These are phyloP conservation scores for Crithidia bombi DNA, from an alignment of 208 protist genomes.

Conservation along the genomic window DNA sequence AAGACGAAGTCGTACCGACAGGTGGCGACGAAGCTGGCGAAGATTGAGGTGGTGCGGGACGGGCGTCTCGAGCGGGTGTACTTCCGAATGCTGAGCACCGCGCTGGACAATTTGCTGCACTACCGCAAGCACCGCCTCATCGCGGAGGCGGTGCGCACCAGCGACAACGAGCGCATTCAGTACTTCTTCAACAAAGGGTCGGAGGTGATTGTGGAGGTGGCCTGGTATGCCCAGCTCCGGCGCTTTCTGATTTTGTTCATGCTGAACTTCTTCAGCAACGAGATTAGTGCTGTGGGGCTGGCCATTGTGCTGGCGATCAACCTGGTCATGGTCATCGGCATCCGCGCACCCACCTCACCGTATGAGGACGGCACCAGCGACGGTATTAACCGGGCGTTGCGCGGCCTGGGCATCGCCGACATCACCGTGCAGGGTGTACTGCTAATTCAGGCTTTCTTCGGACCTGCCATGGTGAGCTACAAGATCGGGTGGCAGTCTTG, in stretches of 20 bases:
- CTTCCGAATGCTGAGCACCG: slow-evolving; percentile 57
- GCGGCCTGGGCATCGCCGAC: slow-evolving; percentile 39
- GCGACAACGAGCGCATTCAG: slow-evolving; percentile 64
- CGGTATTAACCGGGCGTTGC: slow-evolving; percentile 31
- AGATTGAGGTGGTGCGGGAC: slow-evolving; percentile 63
- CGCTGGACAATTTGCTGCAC: slow-evolving; percentile 44
- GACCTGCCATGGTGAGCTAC: slow-evolving; percentile 46
- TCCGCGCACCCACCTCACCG: slow-evolving; percentile 43
- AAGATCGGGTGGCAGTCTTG: slow-evolving; percentile 47
- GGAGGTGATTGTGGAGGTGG: slow-evolving; percentile 61
- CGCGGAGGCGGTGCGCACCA: slow-evolving; percentile 45
- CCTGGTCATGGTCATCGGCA: slow-evolving; percentile 51
- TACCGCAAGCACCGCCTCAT: slow-evolving; percentile 41
- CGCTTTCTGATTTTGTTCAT: slow-evolving; percentile 34
- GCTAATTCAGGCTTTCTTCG: slow-evolving; percentile 41
- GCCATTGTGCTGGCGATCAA: slow-evolving; percentile 56
- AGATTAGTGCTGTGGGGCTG: slow-evolving; percentile 48
- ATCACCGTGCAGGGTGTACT: slow-evolving; percentile 53
- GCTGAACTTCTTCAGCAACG: slow-evolving; percentile 48
- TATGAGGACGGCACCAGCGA: slow-evolving; percentile 34
- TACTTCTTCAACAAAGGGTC: slow-evolving; percentile 54
- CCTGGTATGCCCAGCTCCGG: slow-evolving; percentile 48
- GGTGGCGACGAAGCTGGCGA: slow-evolving; percentile 55
- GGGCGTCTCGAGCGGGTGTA: slow-evolving; percentile 71
- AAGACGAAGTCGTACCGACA: slow-evolving; percentile 39